A percentile compares a stretch with the other conserved stretches of the same genome.
phyloP scores from a whole-genome alignment of 176 grass and related monocot species.

The Ensete ventricosum region DNA sequence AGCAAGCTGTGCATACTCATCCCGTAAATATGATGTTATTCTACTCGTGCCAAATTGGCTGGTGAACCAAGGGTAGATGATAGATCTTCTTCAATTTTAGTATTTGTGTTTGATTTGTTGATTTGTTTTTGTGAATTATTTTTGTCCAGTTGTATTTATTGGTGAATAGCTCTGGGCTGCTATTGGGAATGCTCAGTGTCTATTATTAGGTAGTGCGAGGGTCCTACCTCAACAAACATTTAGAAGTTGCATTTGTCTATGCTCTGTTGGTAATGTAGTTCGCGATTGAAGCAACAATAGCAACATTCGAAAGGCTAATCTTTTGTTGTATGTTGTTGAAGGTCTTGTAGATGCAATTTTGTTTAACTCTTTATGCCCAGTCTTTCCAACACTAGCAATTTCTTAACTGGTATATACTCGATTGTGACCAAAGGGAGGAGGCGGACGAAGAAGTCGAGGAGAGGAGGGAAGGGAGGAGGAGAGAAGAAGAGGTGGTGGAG shows the following conservation, averaged over 20 bases:
- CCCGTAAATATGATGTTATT: conserved; percentile 30
- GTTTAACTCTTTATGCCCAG: no score
- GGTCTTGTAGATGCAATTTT: no score
- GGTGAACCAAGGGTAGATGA: conserved; percentile 29
- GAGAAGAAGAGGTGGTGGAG: no score
- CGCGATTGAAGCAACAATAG: neutral
- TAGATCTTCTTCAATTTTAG: conserved; percentile 34
- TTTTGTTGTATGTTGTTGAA: no score
- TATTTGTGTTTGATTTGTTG: conserved; percentile 43
- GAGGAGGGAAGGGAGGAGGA: no score
- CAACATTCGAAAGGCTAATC: no score
- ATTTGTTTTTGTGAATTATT: conserved; percentile 19
- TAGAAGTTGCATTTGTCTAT: neutral
- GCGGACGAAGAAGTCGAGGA: no score
- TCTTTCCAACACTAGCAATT: no score
- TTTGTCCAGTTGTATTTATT: neutral
- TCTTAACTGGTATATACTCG: no score
- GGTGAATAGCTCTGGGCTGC: neutral
- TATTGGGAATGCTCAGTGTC: conserved; percentile 3
- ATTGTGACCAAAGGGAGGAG: no score
- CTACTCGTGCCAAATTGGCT: conserved; percentile 37
- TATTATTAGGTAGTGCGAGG: neutral
- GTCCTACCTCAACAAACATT: neutral
- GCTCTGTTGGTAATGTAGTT: neutral
- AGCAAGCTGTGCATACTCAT: conserved; percentile 38